phyloP scores from a whole-genome alignment of 345 rosid genomes.

The Arabis hirsuta region DNA sequence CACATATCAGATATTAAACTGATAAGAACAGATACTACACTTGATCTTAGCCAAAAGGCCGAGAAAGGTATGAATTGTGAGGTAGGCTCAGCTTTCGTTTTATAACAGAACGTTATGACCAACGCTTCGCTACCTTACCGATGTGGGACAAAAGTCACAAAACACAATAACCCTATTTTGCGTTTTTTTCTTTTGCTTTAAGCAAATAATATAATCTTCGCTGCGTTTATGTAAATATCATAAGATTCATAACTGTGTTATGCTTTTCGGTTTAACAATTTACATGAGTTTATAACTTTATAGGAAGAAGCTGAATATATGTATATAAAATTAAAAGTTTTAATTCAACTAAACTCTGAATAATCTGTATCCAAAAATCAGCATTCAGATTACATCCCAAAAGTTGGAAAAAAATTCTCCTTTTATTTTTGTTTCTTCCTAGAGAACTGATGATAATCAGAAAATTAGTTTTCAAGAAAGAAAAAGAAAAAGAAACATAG shows the following conservation, averaged over 20 bases:
- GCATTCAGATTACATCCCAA: constrained; percentile 24
- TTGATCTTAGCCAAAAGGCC: constrained; percentile 70
- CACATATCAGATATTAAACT: constrained; percentile 48
- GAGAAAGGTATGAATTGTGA: constrained; percentile 53
- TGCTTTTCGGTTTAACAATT: background rate
- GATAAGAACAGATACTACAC: constrained; percentile 67
- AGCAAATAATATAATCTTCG: background rate
- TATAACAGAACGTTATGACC: background rate
- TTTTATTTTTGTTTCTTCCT: constrained; percentile 31
- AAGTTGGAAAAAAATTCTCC: constrained; percentile 12
- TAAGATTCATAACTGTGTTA: too few relatives aligned
- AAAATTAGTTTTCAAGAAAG: constrained; percentile 5
- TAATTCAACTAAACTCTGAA: constrained; percentile 2
- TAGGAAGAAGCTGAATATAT: background rate
- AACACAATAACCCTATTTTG: too few relatives aligned
- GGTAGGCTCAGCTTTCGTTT: background rate
- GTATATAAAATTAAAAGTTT: background rate
- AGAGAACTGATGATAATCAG: constrained; percentile 24
- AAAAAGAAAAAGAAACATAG: background rate
- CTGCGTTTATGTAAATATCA: background rate
- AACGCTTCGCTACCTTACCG: background rate
- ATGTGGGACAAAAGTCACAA: background rate
- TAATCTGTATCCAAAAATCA: constrained; percentile 2
- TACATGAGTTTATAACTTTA: background rate
- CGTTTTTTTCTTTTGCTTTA: background rate